phyloP scores from a whole-genome alignment of 2,329 filamentous ascomycete species.

The Fusarium poae region DNA sequence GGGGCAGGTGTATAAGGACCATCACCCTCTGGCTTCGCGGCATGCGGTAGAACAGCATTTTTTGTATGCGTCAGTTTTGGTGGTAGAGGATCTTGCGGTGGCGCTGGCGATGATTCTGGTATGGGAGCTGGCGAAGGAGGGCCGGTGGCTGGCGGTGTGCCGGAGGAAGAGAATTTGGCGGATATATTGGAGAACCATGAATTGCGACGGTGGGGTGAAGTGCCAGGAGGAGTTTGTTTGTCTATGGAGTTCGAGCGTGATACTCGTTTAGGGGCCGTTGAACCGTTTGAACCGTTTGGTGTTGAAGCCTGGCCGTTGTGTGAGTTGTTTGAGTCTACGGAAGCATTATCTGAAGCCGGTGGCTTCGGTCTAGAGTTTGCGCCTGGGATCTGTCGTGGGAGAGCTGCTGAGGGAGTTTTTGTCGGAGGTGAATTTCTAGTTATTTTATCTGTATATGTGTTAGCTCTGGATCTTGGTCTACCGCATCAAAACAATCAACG shows the following conservation, averaged over 20 bases:
- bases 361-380: conserved; percentile 49
- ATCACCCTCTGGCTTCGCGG: conserved; percentile 67
- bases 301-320: conserved; percentile 45
- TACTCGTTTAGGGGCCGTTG: conserved; percentile 43
- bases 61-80: conserved; percentile 65
- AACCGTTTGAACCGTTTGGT: conserved; percentile 48
- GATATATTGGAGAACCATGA: conserved; percentile 97
- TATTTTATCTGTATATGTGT: conserved; percentile 49
- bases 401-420: conserved; percentile 47
- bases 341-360: conserved; percentile 45
- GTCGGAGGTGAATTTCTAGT: conserved; percentile 49
- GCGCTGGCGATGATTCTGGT: conserved; percentile 45
- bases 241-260: conserved; percentile 56
- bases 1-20: conserved; percentile 80
- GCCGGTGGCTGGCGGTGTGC: conserved; percentile 50
- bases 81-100: conserved; percentile 58
- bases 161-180: conserved; percentile 84
- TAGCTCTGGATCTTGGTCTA: conserved; percentile 15
- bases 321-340: conserved; percentile 33
- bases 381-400: conserved; percentile 53
- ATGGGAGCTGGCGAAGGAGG: conserved; percentile 50
- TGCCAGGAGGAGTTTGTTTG: conserved; percentile 49
- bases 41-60: conserved; percentile 71
- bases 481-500: conserved; percentile 3
- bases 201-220: conserved; percentile 68